phyloP scores from a whole-genome alignment of 2,329 filamentous ascomycete genomes.

The Calycina marina region DNA sequence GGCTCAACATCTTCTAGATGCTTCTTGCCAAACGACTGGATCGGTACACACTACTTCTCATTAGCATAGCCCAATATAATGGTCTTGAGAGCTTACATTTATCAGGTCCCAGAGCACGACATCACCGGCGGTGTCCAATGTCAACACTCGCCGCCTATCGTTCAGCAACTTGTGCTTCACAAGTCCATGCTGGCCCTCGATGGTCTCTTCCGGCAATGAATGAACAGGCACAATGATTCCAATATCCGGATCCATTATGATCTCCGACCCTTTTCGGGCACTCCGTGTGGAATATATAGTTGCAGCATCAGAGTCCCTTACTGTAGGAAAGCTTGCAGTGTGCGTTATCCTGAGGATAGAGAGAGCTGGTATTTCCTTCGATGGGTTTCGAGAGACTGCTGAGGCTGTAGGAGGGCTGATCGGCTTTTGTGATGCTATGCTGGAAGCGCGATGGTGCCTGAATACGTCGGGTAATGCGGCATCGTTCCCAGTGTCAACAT shows the following conservation, averaged over 20 bases:
- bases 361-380: constrained; percentile 59
- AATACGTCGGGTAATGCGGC: constrained; percentile 47
- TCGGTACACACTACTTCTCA: constrained; percentile 54
- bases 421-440: constrained; percentile 26
- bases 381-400: constrained; percentile 20
- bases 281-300: constrained; percentile 33
- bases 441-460: constrained; percentile 33
- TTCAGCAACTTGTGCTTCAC: constrained; percentile 90
- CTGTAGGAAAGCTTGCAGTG: constrained; percentile 59
- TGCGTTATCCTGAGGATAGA: constrained; percentile 74
- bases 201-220: constrained; percentile 59
- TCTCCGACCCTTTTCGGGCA: constrained; percentile 42
- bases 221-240: constrained; percentile 47
- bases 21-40: constrained; percentile 85
- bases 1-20: constrained; percentile 86
- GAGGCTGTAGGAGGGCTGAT: constrained; percentile 23
- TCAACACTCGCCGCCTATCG: constrained; percentile 77
- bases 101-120: constrained; percentile 91
- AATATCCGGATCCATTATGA: constrained; percentile 33
- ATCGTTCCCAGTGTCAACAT: constrained; percentile 65
- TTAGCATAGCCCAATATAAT: constrained; percentile 11
- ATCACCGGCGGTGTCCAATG: constrained; percentile 86
- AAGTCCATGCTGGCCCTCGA: constrained; percentile 88
- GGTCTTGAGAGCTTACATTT: constrained; percentile 37
- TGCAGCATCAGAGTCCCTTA: constrained; percentile 40